A percentile compares a stretch with the other conserved stretches of the same genome.
phyloP scores from a whole-genome alignment of 2,329 filamentous ascomycete species.

The Stagonosporopsis cucurbitacearum region DNA sequence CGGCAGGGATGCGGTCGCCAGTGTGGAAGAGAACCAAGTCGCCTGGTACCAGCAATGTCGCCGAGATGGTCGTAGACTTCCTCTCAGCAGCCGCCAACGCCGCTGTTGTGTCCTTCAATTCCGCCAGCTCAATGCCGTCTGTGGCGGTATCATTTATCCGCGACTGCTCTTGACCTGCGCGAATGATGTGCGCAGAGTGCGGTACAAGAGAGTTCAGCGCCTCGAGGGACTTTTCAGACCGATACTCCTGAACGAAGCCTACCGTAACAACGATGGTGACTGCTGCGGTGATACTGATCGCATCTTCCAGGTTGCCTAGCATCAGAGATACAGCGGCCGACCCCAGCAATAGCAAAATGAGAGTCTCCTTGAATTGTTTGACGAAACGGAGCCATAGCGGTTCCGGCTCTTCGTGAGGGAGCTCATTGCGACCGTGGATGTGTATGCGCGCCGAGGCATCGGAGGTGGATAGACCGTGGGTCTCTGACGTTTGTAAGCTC shows the following conservation, averaged over 20 bases:
- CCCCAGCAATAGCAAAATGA: constrained; percentile 88
- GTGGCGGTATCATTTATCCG: constrained; percentile 34
- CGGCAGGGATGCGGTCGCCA: constrained; percentile 93
- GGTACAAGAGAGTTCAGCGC: constrained; percentile 92
- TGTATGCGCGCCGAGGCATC: constrained; percentile 82
- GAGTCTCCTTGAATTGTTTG: constrained; percentile 94
- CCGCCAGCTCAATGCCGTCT: constrained; percentile 55
- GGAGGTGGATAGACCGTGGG: constrained; percentile 77
- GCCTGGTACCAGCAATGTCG: constrained; percentile 85
- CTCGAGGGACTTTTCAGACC: constrained; percentile 96
- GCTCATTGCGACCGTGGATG: constrained; percentile 88
- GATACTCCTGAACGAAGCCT: constrained; percentile 95
- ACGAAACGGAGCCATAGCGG: constrained; percentile 93
- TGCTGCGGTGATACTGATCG: constrained; percentile 91
- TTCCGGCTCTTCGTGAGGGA: constrained; percentile 91
- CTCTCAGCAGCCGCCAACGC: constrained; percentile 72
- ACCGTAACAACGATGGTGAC: constrained; percentile 97
- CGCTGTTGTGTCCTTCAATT: constrained; percentile 59
- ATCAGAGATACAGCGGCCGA: constrained; percentile 88
- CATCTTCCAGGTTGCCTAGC: constrained; percentile 93
- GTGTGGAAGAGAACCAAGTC: constrained; percentile 94
- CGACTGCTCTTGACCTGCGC: constrained; percentile 50
- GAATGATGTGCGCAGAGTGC: constrained; percentile 93
- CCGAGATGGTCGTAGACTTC: constrained; percentile 83
- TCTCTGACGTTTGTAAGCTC: constrained; percentile 81